A percentile compares a stretch with the other conserved stretches of the same genome.
Evolutionary conservation across 768 basidiomycete species (phyloP).

Genomic region (Gloeostereum incarnatum): DNA sequence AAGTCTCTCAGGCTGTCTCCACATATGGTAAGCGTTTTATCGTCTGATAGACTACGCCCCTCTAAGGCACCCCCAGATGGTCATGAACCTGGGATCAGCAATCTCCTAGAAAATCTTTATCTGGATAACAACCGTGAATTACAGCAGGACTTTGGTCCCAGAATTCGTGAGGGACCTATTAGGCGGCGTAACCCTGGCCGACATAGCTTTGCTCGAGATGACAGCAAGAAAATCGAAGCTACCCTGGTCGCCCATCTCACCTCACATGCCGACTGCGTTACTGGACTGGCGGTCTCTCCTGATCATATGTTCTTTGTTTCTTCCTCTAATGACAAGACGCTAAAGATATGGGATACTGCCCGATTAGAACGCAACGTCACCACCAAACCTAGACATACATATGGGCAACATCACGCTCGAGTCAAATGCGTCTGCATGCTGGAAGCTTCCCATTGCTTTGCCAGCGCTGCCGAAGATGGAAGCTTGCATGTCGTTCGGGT

Average conservation of each 20-base stretch:
- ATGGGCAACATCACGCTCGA: slow-evolving; percentile 60
- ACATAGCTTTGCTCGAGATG: slow-evolving; percentile 64
- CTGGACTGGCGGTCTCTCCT: slow-evolving; percentile 77
- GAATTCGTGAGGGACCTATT: slow-evolving; percentile 72
- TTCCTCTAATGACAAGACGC: slow-evolving; percentile 87
- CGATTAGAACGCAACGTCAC: slow-evolving; percentile 93
- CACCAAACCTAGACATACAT: slow-evolving; percentile 68
- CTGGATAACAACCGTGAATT: slow-evolving; percentile 80
- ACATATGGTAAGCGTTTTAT: slow-evolving; percentile 55
- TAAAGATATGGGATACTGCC: slow-evolving; percentile 89
- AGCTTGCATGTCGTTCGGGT: slow-evolving; percentile 80
- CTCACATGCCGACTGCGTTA: slow-evolving; percentile 76
- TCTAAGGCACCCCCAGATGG: slow-evolving; percentile 44
- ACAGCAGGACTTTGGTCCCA: slow-evolving; percentile 87
- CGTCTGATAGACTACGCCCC: not conserved
- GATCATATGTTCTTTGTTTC: slow-evolving; percentile 95
- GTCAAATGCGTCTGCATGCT: slow-evolving; percentile 69
- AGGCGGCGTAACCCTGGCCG: slow-evolving; percentile 68
- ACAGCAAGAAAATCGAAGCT: slow-evolving; percentile 57
- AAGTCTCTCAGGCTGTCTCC: slow-evolving; percentile 53
- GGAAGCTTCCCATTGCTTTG: slow-evolving; percentile 85
- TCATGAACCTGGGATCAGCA: slow-evolving; percentile 83
- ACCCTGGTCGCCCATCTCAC: slow-evolving; percentile 77
- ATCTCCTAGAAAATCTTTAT: slow-evolving; percentile 84
- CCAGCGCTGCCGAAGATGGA: slow-evolving; percentile 78